Percentiles rank a stretch among this genome's conserved stretches.
phyloP scores from a whole-genome alignment of 2,329 filamentous ascomycete species.

The Diatrype stigma region DNA sequence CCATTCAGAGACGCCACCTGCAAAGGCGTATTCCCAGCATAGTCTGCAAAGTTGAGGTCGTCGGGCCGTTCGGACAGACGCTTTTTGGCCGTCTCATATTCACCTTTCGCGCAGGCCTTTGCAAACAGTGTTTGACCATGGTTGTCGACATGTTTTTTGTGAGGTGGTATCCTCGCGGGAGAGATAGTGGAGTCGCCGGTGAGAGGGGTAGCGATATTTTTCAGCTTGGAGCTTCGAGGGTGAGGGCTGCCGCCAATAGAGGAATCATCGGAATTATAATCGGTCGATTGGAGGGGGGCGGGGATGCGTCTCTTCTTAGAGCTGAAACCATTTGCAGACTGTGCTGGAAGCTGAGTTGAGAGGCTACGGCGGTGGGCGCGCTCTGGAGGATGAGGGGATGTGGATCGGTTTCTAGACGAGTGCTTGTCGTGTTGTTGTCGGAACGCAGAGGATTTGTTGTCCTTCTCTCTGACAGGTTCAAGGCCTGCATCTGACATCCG shows the following conservation, averaged over 20 bases:
- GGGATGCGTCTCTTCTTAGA: slow-evolving; percentile 60
- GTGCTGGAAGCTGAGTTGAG: slow-evolving; percentile 58
- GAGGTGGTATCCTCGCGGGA: slow-evolving; percentile 62
- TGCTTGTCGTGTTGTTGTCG: slow-evolving; percentile 31
- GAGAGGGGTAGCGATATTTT: slow-evolving; percentile 51
- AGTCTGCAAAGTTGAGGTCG: slow-evolving; percentile 84
- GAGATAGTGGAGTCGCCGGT: slow-evolving; percentile 59
- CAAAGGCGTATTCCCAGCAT: slow-evolving; percentile 92
- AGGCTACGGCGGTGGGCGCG: slow-evolving; percentile 58
- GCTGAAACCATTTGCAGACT: slow-evolving; percentile 48
- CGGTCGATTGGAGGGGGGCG: slow-evolving; percentile 56
- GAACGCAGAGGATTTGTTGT: slow-evolving; percentile 27
- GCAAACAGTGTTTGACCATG: slow-evolving; percentile 88
- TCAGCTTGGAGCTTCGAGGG: slow-evolving; percentile 54
- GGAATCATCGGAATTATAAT: slow-evolving; percentile 66
- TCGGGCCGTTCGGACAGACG: slow-evolving; percentile 75
- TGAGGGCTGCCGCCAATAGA: slow-evolving; percentile 57
- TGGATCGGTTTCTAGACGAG: slow-evolving; percentile 42
- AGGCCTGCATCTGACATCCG: slow-evolving; percentile 44
- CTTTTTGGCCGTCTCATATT: slow-evolving; percentile 72
- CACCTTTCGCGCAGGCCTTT: slow-evolving; percentile 82
- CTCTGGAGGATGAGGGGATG: slow-evolving; percentile 57
- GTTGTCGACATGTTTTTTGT: slow-evolving; percentile 85
- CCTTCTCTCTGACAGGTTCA: slow-evolving; percentile 30
- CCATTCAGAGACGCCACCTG: slow-evolving; percentile 91